A percentile compares a stretch with the other conserved stretches of the same genome.
Evolutionary conservation across 345 rosid genomes (phyloP).

Genomic region (Citrus cavaleriei): DNA sequence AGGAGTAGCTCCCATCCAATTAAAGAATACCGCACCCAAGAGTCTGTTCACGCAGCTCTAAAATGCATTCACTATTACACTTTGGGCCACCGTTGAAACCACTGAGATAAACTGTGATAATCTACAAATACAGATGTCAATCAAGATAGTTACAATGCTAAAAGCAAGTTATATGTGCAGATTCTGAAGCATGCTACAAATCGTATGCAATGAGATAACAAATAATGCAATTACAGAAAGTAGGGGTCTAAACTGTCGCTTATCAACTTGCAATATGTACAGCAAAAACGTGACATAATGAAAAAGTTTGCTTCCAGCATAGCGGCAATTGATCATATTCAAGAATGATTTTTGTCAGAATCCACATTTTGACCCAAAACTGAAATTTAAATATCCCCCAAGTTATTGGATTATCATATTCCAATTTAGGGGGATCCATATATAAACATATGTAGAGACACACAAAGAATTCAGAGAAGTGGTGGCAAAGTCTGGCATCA

Average conservation of each 20-base stretch:
- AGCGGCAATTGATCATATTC: neutral
- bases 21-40: neutral
- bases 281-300: neutral
- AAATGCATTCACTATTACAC: neutral
- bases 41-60: neutral
- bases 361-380: neutral
- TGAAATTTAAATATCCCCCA: neutral
- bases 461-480: neutral
- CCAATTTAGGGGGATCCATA: neutral
- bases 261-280: neutral
- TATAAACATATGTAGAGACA: neutral
- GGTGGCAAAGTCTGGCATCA: neutral
- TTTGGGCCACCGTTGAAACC: neutral
- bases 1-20: neutral
- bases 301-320: neutral
- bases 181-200: neutral
- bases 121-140: neutral
- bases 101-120: neutral
- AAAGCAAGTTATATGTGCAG: neutral
- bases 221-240: neutral
- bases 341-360: neutral
- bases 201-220: neutral
- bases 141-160: neutral
- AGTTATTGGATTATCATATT: neutral
- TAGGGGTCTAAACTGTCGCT: neutral